Conservation (phyloP, 108 stramenopile species). For the Conticribra guillardii region DNA sequence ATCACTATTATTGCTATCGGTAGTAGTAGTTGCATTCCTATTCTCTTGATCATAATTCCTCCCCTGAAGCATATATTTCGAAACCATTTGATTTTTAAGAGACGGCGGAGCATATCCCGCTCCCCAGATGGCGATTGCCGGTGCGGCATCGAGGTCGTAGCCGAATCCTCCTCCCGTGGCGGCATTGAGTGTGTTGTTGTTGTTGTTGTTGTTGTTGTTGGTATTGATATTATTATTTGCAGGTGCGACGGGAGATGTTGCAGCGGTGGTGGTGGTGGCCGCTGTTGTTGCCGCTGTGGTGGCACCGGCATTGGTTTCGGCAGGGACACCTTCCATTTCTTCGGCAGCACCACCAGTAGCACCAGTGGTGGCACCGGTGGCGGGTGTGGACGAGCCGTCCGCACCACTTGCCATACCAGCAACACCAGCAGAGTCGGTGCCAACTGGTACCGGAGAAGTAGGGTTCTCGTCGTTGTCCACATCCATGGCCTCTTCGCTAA, state of each 20-base stretch:
- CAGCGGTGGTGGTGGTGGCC: too few species aligned
- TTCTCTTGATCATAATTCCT: conserved; percentile 1
- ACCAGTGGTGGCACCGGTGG: too few species aligned
- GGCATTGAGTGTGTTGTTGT: conserved; percentile 5
- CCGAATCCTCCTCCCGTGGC: conserved; percentile 81
- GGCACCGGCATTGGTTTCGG: background rate
- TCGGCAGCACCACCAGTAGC: background rate
- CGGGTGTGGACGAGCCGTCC: too few species aligned
- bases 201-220: background rate
- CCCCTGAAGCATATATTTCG: conserved; percentile 2
- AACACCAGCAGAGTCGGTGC: too few species aligned
- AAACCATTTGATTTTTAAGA: conserved; percentile 10
- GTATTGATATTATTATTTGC: background rate
- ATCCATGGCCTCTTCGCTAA: conserved; percentile 19
- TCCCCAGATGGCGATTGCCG: conserved; percentile 79
- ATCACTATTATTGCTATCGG: background rate
- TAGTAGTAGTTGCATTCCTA: background rate
- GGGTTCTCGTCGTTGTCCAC: conserved; percentile 3
- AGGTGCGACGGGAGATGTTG: background rate
- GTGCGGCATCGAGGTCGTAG: conserved; percentile 83
- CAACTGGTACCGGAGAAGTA: too few species aligned
- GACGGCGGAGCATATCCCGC: conserved; percentile 45
- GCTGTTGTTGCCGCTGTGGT: background rate
- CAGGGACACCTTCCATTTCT: background rate
- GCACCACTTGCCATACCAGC: too few species aligned